These are phyloP conservation scores for Wickerhamomyces chambardii DNA, from an alignment of 805 yeast species.

Conservation along the genomic window DNA sequence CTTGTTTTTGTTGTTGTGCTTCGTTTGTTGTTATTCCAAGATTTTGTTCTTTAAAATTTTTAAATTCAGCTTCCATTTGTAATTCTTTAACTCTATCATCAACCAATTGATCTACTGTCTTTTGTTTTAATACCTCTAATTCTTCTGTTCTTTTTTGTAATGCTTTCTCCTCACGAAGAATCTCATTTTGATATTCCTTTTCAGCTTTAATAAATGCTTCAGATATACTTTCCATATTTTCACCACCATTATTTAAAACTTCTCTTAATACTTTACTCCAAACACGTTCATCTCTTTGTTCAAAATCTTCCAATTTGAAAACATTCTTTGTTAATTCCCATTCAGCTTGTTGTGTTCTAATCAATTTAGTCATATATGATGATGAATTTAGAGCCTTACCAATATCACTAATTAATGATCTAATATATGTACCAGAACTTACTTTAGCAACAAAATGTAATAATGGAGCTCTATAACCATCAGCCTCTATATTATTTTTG, in stretches of 20 bases:
- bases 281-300: slow-evolving; percentile 42
- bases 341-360: slow-evolving; percentile 68
- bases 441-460: slow-evolving; percentile 72
- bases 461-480: slow-evolving; percentile 48
- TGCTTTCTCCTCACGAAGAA: not conserved
- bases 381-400: slow-evolving; percentile 75
- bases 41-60: no score
- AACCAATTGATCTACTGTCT: no score
- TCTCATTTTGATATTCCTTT: slow-evolving; percentile 7
- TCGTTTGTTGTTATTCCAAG: no score
- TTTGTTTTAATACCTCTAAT: not conserved
- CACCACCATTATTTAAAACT: slow-evolving; percentile 40
- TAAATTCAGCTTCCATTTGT: no score
- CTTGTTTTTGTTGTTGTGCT: no score
- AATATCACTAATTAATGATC: slow-evolving; percentile 83
- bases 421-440: slow-evolving; percentile 91
- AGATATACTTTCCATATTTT: slow-evolving; percentile 23
- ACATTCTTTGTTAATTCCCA: slow-evolving; percentile 73
- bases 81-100: no score
- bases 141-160: not conserved
- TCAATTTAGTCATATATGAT: slow-evolving; percentile 81
- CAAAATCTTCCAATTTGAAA: slow-evolving; percentile 59
- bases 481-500: slow-evolving; percentile 16
- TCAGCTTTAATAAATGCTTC: slow-evolving; percentile 27
- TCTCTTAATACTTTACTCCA: slow-evolving; percentile 63